Percentiles rank a stretch among this genome's conserved stretches.
phyloP scores from a whole-genome alignment of 73 alveolate species.

The Tetrahymena borealis region DNA sequence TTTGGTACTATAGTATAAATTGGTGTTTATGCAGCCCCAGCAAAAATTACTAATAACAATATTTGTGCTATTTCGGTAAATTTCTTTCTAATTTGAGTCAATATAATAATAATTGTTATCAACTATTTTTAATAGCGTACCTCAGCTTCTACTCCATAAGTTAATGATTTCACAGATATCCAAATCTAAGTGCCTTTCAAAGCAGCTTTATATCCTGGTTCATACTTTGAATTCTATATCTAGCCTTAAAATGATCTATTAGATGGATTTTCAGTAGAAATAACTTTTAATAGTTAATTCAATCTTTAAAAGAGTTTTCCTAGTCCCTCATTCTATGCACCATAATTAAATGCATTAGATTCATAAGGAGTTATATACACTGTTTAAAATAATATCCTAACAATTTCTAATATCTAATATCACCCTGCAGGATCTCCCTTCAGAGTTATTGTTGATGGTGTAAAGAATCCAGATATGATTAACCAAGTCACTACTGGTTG shows the following conservation, averaged over 20 bases:
- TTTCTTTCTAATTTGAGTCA: neutral
- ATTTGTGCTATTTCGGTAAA: neutral
- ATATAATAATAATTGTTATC: neutral
- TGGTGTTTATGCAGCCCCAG: neutral
- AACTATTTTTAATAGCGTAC: neutral
- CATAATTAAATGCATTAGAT: neutral
- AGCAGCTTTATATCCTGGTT: neutral
- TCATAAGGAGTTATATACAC: neutral
- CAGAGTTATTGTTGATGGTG: conserved; percentile 22
- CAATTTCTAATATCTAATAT: conserved; percentile 4
- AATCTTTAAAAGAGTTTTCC: neutral
- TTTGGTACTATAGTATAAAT: neutral
- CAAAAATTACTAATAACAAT: neutral
- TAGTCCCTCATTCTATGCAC: neutral
- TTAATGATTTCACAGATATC: neutral
- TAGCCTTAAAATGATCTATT: neutral
- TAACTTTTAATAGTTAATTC: neutral
- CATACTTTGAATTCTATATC: neutral
- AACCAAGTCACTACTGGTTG: neutral
- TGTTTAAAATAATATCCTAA: neutral
- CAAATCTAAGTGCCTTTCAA: neutral
- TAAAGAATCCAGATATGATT: neutral
- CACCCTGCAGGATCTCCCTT: conserved; percentile 40
- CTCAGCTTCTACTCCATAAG: neutral
- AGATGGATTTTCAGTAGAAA: neutral